phyloP scores from a whole-genome alignment of 2,329 filamentous ascomycete species.

The Xylariaceae sp. region DNA sequence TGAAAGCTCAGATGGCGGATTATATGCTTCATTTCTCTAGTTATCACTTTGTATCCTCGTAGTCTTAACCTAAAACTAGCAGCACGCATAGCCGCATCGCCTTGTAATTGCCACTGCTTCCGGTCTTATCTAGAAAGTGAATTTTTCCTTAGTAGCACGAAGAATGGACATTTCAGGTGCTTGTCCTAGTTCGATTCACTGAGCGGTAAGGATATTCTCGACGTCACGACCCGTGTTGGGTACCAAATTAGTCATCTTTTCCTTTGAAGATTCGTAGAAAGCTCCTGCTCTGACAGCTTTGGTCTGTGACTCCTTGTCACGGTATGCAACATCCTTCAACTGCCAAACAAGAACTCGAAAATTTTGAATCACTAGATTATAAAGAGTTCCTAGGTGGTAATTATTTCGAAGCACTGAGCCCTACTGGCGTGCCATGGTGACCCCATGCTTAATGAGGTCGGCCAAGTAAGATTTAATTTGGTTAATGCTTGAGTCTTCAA shows the following conservation, averaged over 20 bases:
- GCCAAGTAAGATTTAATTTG: neutral
- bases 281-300: slow-evolving; percentile 5
- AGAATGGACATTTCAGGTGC: slow-evolving; percentile 15
- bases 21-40: neutral
- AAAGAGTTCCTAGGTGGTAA: slow-evolving; percentile 5
- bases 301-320: slow-evolving; percentile 10
- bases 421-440: neutral
- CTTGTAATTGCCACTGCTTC: slow-evolving; percentile 10
- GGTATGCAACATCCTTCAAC: slow-evolving; percentile 8
- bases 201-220: slow-evolving; percentile 18
- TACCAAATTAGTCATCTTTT: slow-evolving; percentile 11
- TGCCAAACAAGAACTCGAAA: neutral
- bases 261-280: neutral
- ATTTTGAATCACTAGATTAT: neutral
- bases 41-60: slow-evolving; percentile 13
- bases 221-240: slow-evolving; percentile 11
- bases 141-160: neutral
- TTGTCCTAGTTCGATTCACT: slow-evolving; percentile 7
- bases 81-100: slow-evolving; percentile 7
- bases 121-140: neutral
- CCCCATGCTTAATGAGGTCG: neutral
- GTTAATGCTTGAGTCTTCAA: slow-evolving; percentile 2
- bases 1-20: slow-evolving; percentile 7
- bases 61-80: slow-evolving; percentile 18
- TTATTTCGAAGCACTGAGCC: slow-evolving; percentile 8